Percentiles rank a stretch among this genome's conserved stretches.
These are phyloP conservation scores for Camelina laxa DNA, from an alignment of 345 rosid genomes.

Conservation along the genomic window DNA sequence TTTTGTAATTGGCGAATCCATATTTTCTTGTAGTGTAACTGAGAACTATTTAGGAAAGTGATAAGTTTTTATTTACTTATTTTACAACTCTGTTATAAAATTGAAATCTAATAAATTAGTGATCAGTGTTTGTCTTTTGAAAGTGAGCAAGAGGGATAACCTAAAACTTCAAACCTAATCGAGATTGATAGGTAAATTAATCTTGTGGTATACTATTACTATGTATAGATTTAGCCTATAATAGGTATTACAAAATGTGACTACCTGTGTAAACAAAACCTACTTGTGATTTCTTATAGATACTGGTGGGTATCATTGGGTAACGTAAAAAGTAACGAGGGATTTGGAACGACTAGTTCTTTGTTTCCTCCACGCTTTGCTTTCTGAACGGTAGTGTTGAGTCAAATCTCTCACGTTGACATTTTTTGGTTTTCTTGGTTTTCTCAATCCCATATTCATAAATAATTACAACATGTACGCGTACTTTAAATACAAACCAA, in stretches of 20 bases:
- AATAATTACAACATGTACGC: neutral
- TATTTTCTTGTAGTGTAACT: no score
- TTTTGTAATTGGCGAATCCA: no score
- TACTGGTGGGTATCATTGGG: constrained; percentile 5
- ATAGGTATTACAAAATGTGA: constrained; percentile 4
- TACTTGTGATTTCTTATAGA: constrained; percentile 6
- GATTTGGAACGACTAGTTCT: constrained; percentile 18
- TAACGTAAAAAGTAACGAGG: constrained; percentile 9
- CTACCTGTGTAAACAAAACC: constrained; percentile 2
- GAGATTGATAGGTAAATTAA: constrained; percentile 22
- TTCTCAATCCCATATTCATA: neutral
- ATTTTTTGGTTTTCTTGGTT: neutral
- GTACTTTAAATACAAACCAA: neutral
- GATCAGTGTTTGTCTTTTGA: constrained; percentile 16
- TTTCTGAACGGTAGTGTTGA: constrained; percentile 11
- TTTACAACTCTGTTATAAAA: neutral
- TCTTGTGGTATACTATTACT: neutral
- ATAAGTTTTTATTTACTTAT: neutral
- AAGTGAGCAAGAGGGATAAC: constrained; percentile 10
- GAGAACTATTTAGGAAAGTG: neutral
- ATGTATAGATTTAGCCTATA: neutral
- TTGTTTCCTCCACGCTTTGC: constrained; percentile 23
- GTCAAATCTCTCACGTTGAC: constrained; percentile 31
- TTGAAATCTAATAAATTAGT: neutral
- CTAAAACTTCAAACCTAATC: constrained; percentile 36